phyloP scores from a whole-genome alignment of 2,329 filamentous ascomycete genomes.

The Aureobasidium pullulans region DNA sequence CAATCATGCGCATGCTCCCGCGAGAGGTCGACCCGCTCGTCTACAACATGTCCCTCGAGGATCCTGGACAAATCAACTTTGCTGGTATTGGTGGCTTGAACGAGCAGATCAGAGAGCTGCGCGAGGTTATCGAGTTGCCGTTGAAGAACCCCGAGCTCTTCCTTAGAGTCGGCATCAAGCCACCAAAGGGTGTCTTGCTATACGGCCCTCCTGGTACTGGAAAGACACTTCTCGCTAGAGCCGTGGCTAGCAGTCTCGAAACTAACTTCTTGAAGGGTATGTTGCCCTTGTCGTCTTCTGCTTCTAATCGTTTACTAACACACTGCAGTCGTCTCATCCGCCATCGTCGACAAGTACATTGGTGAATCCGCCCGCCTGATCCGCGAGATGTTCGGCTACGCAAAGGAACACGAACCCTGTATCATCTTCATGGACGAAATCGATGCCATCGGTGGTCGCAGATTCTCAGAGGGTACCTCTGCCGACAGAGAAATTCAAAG shows the following conservation, averaged over 20 bases:
- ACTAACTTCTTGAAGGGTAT: conserved; percentile 97
- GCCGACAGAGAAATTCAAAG: conserved; percentile 97
- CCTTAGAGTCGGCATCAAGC: conserved; percentile 94
- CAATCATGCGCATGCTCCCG: conserved; percentile 99
- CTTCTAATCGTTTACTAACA: conserved; percentile 15
- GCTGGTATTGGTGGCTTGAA: conserved; percentile 95
- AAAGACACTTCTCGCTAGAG: conserved; percentile 89
- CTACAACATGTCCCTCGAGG: conserved; percentile 99
- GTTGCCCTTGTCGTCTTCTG: background rate
- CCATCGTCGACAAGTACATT: conserved; percentile 99
- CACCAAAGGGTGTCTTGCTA: conserved; percentile 90
- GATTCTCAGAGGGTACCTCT: conserved; percentile 95
- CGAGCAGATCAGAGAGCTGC: conserved; percentile 93
- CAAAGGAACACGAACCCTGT: conserved; percentile 97
- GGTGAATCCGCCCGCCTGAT: conserved; percentile 96
- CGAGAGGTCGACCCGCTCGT: conserved; percentile 97
- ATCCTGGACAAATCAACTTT: conserved; percentile 96
- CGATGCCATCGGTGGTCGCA: conserved; percentile 91
- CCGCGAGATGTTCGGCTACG: conserved; percentile 98
- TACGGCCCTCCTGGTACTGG: conserved; percentile 96
- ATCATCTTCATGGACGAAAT: conserved; percentile 99
- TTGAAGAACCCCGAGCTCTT: conserved; percentile 99
- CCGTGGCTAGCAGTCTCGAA: conserved; percentile 91
- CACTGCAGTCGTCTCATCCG: conserved; percentile 80
- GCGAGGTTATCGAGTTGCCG: conserved; percentile 95